Evolutionary conservation across 441 rosid species (phyloP), one percentile per base, ranked within the genome.

Genomic region (Populus trichocarpa): DNA sequence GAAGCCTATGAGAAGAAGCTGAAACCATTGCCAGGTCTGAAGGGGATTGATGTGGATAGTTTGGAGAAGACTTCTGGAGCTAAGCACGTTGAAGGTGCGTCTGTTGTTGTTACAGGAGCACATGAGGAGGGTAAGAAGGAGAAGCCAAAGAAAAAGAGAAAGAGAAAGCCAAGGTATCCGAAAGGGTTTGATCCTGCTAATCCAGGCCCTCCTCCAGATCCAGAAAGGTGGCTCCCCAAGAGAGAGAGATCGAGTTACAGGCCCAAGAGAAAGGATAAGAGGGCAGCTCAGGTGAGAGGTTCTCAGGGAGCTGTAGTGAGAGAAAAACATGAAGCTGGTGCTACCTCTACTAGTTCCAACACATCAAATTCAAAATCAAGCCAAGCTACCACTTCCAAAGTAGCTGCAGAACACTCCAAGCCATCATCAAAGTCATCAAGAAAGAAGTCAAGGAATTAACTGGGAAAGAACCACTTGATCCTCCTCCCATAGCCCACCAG

Each of bases 191-290:
- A 96, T 86, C 97, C 93, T 0, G 92, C 95, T 0, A 92, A 96
- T 88, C 98, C 97, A 0, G 98, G 99, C 70, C 96, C 98, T 73
- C 97, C 93, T 57, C 98, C 98, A 1, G 97, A 96, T 79, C 98
- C 97, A 10, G 99, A 94, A 81, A 89, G 98, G 84, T 93, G 97
- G 99, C 97, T 96, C 26, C 98, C 98, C 3, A 92, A 84, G 91
- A 90, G 98, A 77, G 99, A 96, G 80, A 89, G 98, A 84, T 94
- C 99, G 3, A 96, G 95, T 86, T 94, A 89, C 86, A 88, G 90
- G 82, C 98, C 98, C 70, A 94, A 92, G 86, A 90, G 98, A 83
- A 93, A 90, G 87, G 97, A 96, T 74, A 93, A 94, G 91, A 87
- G 96, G 81, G 96, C 97, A 33, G 97, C 96, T 80, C 96, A 93